These are phyloP conservation scores for Euphorbia tirucalli DNA, from an alignment of 345 rosid genomes.

Conservation along the genomic window DNA sequence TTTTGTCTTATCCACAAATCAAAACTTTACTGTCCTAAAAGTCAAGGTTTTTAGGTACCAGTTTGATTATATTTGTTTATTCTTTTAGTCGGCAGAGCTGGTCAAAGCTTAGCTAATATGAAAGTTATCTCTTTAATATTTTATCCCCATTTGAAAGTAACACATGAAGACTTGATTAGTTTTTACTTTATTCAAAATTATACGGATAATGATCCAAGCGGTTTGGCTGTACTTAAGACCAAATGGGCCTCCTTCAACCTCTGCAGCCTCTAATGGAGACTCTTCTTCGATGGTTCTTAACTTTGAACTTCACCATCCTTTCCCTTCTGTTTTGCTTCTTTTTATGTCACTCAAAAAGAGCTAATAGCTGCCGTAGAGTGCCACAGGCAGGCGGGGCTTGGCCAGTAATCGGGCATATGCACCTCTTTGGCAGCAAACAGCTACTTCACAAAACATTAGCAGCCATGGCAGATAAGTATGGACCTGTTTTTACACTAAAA, in stretches of 20 bases:
- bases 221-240: neutral
- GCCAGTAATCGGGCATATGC: constrained; percentile 44
- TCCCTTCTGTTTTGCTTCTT: constrained; percentile 13
- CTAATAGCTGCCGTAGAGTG: neutral
- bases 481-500: constrained; percentile 29
- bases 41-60: too few relatives aligned
- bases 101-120: neutral
- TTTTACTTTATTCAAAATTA: neutral
- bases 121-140: neutral
- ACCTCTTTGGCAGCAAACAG: constrained; percentile 24
- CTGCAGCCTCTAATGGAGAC: constrained; percentile 1
- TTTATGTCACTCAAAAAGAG: constrained; percentile 10
- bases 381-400: constrained; percentile 35
- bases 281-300: constrained; percentile 12
- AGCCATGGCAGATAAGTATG: constrained; percentile 35
- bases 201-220: neutral
- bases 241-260: neutral
- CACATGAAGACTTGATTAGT: neutral
- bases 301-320: constrained; percentile 6
- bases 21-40: too few relatives aligned
- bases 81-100: neutral
- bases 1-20: neutral
- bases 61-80: too few relatives aligned
- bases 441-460: constrained; percentile 23
- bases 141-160: neutral